These are phyloP conservation scores for Auricularia sp. DNA, from an alignment of 768 basidiomycete species.

Conservation along the genomic window DNA sequence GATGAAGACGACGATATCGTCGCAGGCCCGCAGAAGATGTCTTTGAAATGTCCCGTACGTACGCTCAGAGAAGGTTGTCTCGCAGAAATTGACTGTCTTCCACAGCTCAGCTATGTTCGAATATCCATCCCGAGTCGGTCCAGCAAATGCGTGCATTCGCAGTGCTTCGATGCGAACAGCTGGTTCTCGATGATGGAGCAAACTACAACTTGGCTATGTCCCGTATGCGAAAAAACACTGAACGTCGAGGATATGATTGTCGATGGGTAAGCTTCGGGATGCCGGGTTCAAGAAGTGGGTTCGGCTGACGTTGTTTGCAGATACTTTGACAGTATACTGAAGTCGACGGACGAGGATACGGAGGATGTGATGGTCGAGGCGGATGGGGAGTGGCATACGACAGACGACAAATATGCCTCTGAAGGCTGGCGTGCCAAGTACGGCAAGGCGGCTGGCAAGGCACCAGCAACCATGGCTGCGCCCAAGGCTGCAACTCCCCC, in stretches of 20 bases:
- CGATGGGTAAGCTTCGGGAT: slow-evolving; percentile 61
- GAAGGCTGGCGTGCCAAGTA: slow-evolving; percentile 42
- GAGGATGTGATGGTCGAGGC: slow-evolving; percentile 93
- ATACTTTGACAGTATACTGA: slow-evolving; percentile 80
- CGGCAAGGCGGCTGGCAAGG: slow-evolving; percentile 2
- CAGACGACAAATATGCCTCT: slow-evolving; percentile 77
- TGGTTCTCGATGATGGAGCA: slow-evolving; percentile 95
- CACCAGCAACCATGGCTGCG: background rate
- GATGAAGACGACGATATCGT: slow-evolving; percentile 85
- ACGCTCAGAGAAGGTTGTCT: background rate
- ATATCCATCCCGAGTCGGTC: slow-evolving; percentile 81
- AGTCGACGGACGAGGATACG: slow-evolving; percentile 60
- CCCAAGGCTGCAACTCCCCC: background rate
- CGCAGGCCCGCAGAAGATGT: slow-evolving; percentile 82
- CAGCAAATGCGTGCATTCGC: slow-evolving; percentile 74
- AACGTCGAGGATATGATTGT: slow-evolving; percentile 75
- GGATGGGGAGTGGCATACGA: slow-evolving; percentile 92
- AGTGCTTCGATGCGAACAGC: slow-evolving; percentile 90
- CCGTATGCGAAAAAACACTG: slow-evolving; percentile 77
- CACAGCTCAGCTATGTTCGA: slow-evolving; percentile 74
- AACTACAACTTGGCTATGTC: slow-evolving; percentile 93
- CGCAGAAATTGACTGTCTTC: slow-evolving; percentile 2
- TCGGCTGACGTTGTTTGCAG: slow-evolving; percentile 29
- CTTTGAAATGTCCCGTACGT: slow-evolving; percentile 86
- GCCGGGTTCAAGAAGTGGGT: background rate